These are phyloP conservation scores for Trichoderma hamatum DNA, from an alignment of 2,329 filamentous ascomycete species.

Conservation along the genomic window DNA sequence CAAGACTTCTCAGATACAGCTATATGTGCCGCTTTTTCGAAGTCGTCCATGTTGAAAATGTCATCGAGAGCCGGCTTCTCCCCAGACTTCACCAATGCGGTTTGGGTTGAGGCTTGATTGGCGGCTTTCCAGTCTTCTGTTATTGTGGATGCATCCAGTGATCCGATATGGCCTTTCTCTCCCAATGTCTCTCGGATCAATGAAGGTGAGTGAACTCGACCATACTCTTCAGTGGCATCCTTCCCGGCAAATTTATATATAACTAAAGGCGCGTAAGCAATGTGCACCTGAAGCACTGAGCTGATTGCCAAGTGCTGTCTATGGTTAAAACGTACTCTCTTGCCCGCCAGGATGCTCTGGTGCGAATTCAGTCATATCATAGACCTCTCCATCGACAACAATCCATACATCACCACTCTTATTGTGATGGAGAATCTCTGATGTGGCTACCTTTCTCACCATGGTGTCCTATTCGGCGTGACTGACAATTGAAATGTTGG, in stretches of 20 bases:
- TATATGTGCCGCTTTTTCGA: constrained; percentile 17
- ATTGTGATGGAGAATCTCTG: constrained; percentile 1
- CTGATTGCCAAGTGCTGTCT: too few species aligned
- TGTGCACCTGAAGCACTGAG: neutral
- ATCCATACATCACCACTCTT: constrained; percentile 5
- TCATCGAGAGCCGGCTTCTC: constrained; percentile 3
- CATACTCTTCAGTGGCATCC: constrained; percentile 16
- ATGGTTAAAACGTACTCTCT: constrained; percentile 1
- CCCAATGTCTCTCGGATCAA: constrained; percentile 18
- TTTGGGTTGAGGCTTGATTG: neutral
- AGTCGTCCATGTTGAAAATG: constrained; percentile 18
- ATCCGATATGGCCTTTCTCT: constrained; percentile 7
- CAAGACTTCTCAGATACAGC: constrained; percentile 11
- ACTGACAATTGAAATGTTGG: neutral
- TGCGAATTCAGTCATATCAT: constrained; percentile 19
- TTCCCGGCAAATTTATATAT: constrained; percentile 11
- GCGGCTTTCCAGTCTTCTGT: constrained; percentile 4
- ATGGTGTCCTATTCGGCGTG: neutral
- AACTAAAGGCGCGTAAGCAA: neutral
- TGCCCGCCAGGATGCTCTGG: constrained; percentile 15
- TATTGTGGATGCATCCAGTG: constrained; percentile 8
- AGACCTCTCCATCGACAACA: constrained; percentile 20
- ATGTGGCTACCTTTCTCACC: neutral
- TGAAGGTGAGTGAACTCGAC: constrained; percentile 18
- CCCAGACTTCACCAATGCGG: too few species aligned